These are phyloP conservation scores for Aspergillus funiculosus DNA, from an alignment of 495 filamentous ascomycete species.

Conservation along the genomic window DNA sequence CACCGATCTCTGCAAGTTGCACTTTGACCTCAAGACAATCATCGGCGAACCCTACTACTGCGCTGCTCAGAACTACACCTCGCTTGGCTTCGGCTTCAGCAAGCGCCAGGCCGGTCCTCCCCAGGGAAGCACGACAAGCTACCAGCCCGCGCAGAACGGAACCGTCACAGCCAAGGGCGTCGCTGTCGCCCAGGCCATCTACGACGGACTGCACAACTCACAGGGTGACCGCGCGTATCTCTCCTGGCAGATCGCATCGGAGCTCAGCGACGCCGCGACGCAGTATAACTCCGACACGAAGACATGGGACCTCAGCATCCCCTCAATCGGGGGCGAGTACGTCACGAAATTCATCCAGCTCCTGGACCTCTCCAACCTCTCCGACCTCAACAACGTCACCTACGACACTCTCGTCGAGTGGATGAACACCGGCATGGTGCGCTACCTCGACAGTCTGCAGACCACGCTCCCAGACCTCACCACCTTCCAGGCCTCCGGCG, in stretches of 20 bases:
- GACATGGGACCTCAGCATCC: conserved; percentile 21
- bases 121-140: conserved; percentile 26
- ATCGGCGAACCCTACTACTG: conserved; percentile 48
- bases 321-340: conserved; percentile 23
- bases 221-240: conserved; percentile 31
- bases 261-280: conserved; percentile 26
- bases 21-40: conserved; percentile 40
- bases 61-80: conserved; percentile 32
- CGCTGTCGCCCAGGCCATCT: conserved; percentile 29
- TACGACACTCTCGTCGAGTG: conserved; percentile 45
- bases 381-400: conserved; percentile 37
- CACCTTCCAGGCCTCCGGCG: conserved; percentile 36
- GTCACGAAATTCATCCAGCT: conserved; percentile 26
- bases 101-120: conserved; percentile 28
- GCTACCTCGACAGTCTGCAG: conserved; percentile 28
- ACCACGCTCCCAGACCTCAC: conserved; percentile 42
- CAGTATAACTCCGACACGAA: conserved; percentile 18
- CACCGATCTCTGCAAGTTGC: conserved; percentile 46
- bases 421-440: conserved; percentile 33
- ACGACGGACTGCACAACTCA: conserved; percentile 28
- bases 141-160: conserved; percentile 30
- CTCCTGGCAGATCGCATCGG: conserved; percentile 28
- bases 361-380: conserved; percentile 23
- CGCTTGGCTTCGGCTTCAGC: conserved; percentile 34
- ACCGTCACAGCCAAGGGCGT: conserved; percentile 27